Conservation (phyloP, 2,329 filamentous ascomycete species). For the Cryphonectria japonica region DNA sequence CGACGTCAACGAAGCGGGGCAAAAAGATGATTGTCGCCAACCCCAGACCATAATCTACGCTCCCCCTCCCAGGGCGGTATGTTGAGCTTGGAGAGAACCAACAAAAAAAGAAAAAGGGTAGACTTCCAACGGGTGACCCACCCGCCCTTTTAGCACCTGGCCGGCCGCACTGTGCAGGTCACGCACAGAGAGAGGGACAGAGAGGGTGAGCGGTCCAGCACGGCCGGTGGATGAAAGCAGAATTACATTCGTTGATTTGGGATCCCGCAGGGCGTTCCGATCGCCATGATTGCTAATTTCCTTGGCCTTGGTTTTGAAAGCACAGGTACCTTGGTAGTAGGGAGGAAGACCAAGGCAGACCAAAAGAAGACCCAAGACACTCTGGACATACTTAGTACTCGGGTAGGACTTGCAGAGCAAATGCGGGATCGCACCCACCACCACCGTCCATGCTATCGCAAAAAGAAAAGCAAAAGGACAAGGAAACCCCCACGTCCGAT, state of each 20-base stretch:
- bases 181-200: neutral
- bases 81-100: neutral
- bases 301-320: slow-evolving; percentile 13
- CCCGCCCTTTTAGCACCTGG: neutral
- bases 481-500: slow-evolving; percentile 14
- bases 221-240: slow-evolving; percentile 15
- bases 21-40: neutral
- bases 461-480: neutral
- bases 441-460: slow-evolving; percentile 5
- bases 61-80: neutral
- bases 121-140: neutral
- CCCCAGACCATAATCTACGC: slow-evolving; percentile 1
- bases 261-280: slow-evolving; percentile 11
- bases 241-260: slow-evolving; percentile 14
- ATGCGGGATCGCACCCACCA: slow-evolving; percentile 9
- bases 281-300: slow-evolving; percentile 18
- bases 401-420: neutral
- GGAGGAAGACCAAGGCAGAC: neutral
- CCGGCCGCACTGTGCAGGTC: neutral
- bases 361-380: neutral
- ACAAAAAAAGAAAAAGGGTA: neutral
- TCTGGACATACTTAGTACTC: neutral
- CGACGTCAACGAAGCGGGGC: neutral
- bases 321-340: neutral
- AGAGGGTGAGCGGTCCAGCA: neutral